Evolutionary conservation across 2,329 filamentous ascomycete species (phyloP), one percentile per base, ranked within the genome.

Genomic region (Lachnellula suecica): DNA sequence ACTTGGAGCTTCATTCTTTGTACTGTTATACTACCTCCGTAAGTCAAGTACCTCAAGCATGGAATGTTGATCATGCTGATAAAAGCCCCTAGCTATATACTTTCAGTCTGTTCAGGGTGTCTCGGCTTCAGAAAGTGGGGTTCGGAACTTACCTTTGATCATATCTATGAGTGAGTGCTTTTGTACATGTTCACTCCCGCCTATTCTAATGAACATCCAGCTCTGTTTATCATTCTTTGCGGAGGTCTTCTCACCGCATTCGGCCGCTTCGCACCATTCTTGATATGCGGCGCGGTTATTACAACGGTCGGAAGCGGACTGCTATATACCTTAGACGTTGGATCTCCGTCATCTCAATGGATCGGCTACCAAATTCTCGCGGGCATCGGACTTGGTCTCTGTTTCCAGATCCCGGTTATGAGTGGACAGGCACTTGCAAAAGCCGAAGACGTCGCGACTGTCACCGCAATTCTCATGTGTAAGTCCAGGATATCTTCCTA

Each of bases 161-260:
- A 8, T 45, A 9, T 29, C 27, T 8, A 29, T 9, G 13, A 29
- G 27, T 29, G 13, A 9, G 27, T 13, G 13, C 8, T 13, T 29
- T n/a, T n/a, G n/a, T n/a, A 29, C 27, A 13, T 9, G 13, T 29
- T 29, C 27, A 8, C 27, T 13, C 8, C 8, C 8, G 27, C 27
- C 8, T 29, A n/a, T n/a, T n/a, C n/a, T n/a, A n/a, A n/a, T 8
- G 13, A 29, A 29, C 27, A 13, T 4, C 9, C 4, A 6, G 5
- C 20, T 15, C 13, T 5, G 5, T 13, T 78, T 63, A 76, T 77
- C 48, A 65, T 71, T 2, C 35, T 71, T 15, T 74, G 74, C 3
- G 67, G 70, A n/a, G 57, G 68, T 17, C 56, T 77, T 31, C 63
- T 77, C 42, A 73, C 78, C 70, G 64, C 66, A 60, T 45, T 23